Conservation (phyloP, 371 early-diverging fungal genomes). For the Circinella minor region DNA sequence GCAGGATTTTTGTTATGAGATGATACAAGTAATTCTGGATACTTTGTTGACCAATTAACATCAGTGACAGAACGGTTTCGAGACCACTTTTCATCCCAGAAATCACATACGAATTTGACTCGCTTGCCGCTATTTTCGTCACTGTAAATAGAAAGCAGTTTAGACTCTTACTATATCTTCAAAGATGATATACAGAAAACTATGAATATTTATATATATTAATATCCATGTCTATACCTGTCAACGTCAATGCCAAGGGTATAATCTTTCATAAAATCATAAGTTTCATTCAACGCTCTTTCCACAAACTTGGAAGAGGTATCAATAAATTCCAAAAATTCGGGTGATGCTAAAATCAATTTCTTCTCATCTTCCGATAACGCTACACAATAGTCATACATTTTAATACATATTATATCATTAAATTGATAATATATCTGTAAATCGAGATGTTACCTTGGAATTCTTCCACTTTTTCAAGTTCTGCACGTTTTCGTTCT, state of each 20-base stretch:
- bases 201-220: no score
- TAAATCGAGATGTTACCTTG: constrained; percentile 26
- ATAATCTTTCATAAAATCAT: constrained; percentile 95
- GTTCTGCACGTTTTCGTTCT: constrained; percentile 58
- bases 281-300: constrained; percentile 87
- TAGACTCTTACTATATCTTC: no score
- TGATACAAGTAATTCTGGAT: constrained; percentile 85
- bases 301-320: constrained; percentile 87
- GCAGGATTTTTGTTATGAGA: constrained; percentile 90
- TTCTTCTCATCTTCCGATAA: constrained; percentile 84
- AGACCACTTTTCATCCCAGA: constrained; percentile 83
- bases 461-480: constrained; percentile 51
- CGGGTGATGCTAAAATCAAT: constrained; percentile 71
- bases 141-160: constrained; percentile 24
- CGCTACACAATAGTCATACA: constrained; percentile 40
- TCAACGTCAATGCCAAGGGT: constrained; percentile 71
- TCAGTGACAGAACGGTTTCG: constrained; percentile 89
- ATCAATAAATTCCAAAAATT: constrained; percentile 89
- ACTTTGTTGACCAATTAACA: constrained; percentile 91
- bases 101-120: constrained; percentile 72
- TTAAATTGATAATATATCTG: no score
- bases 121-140: constrained; percentile 71
- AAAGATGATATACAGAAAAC: no score
- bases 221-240: constrained; percentile 36
- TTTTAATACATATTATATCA: no score